These are phyloP conservation scores for Tephrocybe sp. DNA, from an alignment of 768 basidiomycete genomes.

Conservation along the genomic window DNA sequence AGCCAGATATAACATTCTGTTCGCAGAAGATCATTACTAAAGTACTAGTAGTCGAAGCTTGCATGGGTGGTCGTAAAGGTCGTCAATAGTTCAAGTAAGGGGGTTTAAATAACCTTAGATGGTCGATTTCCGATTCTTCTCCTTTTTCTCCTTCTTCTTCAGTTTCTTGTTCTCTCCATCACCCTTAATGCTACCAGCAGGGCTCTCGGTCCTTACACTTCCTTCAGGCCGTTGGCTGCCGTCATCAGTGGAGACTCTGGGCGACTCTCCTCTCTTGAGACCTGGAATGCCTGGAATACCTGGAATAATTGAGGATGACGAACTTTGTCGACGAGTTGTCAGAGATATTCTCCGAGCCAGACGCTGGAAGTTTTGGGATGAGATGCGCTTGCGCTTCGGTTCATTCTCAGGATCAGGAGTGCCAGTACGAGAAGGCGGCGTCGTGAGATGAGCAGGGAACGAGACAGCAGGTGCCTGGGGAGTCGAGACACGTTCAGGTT, in stretches of 20 bases:
- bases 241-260: conserved; percentile 46
- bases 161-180: conserved; percentile 47
- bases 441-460: conserved; percentile 56
- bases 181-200: conserved; percentile 49
- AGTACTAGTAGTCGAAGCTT: conserved; percentile 11
- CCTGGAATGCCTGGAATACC: conserved; percentile 36
- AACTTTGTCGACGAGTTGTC: conserved; percentile 55
- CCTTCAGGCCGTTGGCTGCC: conserved; percentile 38
- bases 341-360: conserved; percentile 73
- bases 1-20: conserved; percentile 1
- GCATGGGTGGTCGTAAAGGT: conserved; percentile 20
- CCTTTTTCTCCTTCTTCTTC: conserved; percentile 63
- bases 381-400: conserved; percentile 75
- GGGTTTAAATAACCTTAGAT: conserved; percentile 18
- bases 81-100: conserved; percentile 21
- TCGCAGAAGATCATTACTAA: conserved; percentile 19
- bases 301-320: conserved; percentile 49
- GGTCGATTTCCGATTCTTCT: conserved; percentile 48
- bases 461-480: conserved; percentile 50
- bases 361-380: conserved; percentile 84
- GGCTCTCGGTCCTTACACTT: conserved; percentile 49
- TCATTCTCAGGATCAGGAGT: conserved; percentile 75
- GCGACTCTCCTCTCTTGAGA: conserved; percentile 52
- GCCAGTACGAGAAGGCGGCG: conserved; percentile 66
- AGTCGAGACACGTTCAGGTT: conserved; percentile 20